Conservation (phyloP, 2,329 filamentous ascomycete species). For the Rhinocladiella similis region DNA sequence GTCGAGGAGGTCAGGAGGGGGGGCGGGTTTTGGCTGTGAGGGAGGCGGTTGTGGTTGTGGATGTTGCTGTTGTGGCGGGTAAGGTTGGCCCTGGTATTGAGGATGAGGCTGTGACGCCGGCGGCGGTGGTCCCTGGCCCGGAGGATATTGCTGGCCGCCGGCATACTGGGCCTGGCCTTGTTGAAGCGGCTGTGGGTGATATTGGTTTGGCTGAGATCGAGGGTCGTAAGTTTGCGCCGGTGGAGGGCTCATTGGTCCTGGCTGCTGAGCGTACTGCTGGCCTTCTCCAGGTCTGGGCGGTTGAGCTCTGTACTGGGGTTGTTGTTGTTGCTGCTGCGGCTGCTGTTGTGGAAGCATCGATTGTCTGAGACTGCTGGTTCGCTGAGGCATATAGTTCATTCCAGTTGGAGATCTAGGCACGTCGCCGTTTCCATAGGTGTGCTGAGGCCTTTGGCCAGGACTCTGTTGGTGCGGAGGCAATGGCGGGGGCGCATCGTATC, state of each 20-base stretch:
- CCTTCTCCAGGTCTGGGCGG: constrained; percentile 23
- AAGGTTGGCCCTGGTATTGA: constrained; percentile 24
- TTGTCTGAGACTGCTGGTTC: constrained; percentile 30
- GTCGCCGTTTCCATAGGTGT: constrained; percentile 30
- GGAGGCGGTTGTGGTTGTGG: constrained; percentile 28
- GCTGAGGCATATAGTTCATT: constrained; percentile 36
- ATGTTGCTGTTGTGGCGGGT: constrained; percentile 32
- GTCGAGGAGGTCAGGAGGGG: constrained; percentile 59
- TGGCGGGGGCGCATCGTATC: constrained; percentile 31
- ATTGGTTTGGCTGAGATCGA: constrained; percentile 6
- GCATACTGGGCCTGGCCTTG: constrained; percentile 5
- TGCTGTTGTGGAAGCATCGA: constrained; percentile 19
- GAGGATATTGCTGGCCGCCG: constrained; percentile 8
- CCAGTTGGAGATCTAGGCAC: constrained; percentile 27
- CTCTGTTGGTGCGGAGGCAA: constrained; percentile 16
- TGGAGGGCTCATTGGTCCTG: constrained; percentile 8
- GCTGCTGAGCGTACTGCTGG: constrained; percentile 16
- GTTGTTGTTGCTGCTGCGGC: constrained; percentile 17
- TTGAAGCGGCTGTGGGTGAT: background rate
- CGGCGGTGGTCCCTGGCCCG: background rate
- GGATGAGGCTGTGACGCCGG: constrained; percentile 5
- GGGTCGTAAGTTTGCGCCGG: constrained; percentile 8
- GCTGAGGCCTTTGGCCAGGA: constrained; percentile 13
- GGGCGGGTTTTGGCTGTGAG: constrained; percentile 34
- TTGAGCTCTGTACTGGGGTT: constrained; percentile 23